Base-by-base conservation (phyloP, 805 yeast species). In the Wickerhamiella australiensis region DNA sequence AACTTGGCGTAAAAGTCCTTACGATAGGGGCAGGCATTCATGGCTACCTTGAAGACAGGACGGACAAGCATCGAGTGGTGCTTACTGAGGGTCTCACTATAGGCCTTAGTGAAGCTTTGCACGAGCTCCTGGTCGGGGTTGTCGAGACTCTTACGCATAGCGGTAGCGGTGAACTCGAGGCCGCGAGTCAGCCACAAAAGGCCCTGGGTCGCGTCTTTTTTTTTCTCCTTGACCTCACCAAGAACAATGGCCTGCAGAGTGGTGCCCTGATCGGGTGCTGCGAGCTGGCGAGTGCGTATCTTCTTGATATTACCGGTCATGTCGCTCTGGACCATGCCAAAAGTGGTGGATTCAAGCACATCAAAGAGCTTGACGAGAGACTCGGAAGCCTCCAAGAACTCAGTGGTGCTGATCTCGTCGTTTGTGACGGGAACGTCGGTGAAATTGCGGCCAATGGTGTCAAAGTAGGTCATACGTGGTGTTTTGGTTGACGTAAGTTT, bases 11-110 rank as follows among this genome's bases (percentile, higher is more conserved):
- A 86, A 63, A 86, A 84, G 61, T 79, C 94, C 64, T 77, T 78
- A 70, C 95, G 78, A 68, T 85, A 87, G 11, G 96, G 96, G 66
- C 94, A 85, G 1, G 95, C 94, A 66, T 83, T 84, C 95, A 86
- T 87, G 45, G 96, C 96, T 64, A 87, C 73, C 65, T 85, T 85
- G 76, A 86, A 86, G 48, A 87, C 78, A 23, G 95, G 95, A 61
- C 81, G 82, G 54, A 86, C 73, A 60, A 86, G 70, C 75, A 86
- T 77, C 49, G 81, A 79, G 69, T 86, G 96, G 68, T 78, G 80
- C 66, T 86, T 79, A 52, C 82, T 74, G 63, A 86, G 74, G 4
- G 95, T 86, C 68, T 81, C 82, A 54, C 73, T 61, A 70, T 86
- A 86, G n/a, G 94, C 83, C 59, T 80, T 82, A 49, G 87, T 84